Percentiles rank a stretch among this genome's conserved stretches.
phyloP scores from a whole-genome alignment of 805 yeast genomes.

The Komagataella mondaviorum region DNA sequence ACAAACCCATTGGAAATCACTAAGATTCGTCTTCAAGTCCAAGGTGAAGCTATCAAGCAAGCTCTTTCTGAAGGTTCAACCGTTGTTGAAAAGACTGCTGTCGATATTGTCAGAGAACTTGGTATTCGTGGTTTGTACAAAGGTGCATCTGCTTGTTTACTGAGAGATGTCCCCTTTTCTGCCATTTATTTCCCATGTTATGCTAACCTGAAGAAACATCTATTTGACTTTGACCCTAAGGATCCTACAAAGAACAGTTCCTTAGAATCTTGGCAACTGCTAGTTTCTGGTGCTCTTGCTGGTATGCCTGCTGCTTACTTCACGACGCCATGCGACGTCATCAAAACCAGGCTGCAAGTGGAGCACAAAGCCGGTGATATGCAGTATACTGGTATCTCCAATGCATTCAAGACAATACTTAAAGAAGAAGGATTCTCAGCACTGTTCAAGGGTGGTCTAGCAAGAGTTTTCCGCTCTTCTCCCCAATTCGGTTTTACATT shows the following conservation, averaged over 20 bases:
- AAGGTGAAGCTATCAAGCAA: slow-evolving; percentile 51
- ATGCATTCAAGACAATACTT: slow-evolving; percentile 63
- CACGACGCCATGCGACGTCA: slow-evolving; percentile 95
- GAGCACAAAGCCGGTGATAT: slow-evolving; percentile 69
- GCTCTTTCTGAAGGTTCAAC: slow-evolving; percentile 13
- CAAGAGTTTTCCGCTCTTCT: slow-evolving; percentile 87
- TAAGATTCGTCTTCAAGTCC: slow-evolving; percentile 88
- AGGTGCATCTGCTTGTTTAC: slow-evolving; percentile 83
- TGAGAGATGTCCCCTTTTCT: slow-evolving; percentile 93
- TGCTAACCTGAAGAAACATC: slow-evolving; percentile 76
- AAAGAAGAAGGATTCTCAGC: slow-evolving; percentile 78
- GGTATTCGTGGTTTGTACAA: slow-evolving; percentile 81
- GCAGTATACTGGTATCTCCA: slow-evolving; percentile 60
- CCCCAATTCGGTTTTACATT: slow-evolving; percentile 97
- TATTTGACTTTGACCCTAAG: slow-evolving; percentile 73
- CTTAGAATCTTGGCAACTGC: slow-evolving; percentile 72
- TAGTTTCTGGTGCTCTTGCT: slow-evolving; percentile 84
- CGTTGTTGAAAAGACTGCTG: slow-evolving; percentile 36
- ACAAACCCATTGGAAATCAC: slow-evolving; percentile 95
- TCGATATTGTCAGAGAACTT: slow-evolving; percentile 60
- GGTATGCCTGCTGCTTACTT: slow-evolving; percentile 97
- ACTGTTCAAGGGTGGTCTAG: slow-evolving; percentile 93
- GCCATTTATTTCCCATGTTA: slow-evolving; percentile 96
- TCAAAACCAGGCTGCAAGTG: slow-evolving; percentile 87
- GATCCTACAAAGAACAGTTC: slow-evolving; percentile 41